Evolutionary conservation across 768 basidiomycete genomes (phyloP), one percentile per base, ranked within the genome.

Genomic region (Suillus paluster): DNA sequence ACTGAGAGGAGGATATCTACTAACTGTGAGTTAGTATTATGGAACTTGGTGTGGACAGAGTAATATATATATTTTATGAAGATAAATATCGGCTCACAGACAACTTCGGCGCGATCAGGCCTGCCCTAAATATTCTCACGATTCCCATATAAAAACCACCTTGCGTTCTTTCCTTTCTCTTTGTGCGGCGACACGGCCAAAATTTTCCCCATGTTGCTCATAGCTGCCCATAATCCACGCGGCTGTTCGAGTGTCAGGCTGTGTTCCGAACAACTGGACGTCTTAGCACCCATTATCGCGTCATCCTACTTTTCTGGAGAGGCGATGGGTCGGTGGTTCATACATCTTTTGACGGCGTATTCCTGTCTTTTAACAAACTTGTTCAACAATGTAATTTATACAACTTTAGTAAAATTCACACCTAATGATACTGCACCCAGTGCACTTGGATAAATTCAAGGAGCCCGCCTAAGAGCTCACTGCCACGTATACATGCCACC

Each of bases 141-240:
- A 41, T 5, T 53, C 36, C 11, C 11, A 14, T 58, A 61, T 63
- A 23, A 63, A 64, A 54, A 14, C 23, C 14, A 17, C n/a, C 11
- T 50, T 1, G 19, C 4, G 0, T 14, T 5, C 2, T 5, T 50
- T 9, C 39, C 53, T 44, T 66, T 63, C 71, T 75, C 70, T 76
- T 78, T 80, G 91, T 93, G 91, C 91, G 91, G 91, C 91, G 80
- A 81, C 91, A 86, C 88, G 87, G 86, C 85, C 83, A 84, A 81
- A 67, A 74, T 71, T 77, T 90, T 89, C 88, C 91, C 91, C 85
- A 85, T 90, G 91, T 93, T 93, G 91, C 91, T 93, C 91, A 88
- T 90, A 80, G 81, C 84, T 79, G 87, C 82, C 74, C 79, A 75
- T 66, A 67, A 12, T 77, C 70, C 72, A 90, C 81, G 88, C 85